A percentile compares a stretch with the other conserved stretches of the same genome.
Evolutionary conservation across 1,284 basidiomycete species (phyloP).

Genomic region (Meripilus lineatus): DNA sequence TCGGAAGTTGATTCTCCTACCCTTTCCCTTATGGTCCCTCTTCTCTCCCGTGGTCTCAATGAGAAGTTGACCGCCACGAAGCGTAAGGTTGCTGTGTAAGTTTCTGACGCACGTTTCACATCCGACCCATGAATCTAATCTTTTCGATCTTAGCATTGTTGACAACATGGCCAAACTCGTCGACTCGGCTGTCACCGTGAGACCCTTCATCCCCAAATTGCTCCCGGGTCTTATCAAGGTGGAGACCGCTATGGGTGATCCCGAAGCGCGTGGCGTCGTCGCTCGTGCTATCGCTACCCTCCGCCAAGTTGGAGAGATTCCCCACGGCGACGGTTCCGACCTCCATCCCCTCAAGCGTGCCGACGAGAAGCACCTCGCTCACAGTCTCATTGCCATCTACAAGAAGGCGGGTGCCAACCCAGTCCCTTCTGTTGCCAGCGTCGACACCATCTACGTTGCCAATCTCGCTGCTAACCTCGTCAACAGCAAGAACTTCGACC

Average conservation of each 20-base stretch:
- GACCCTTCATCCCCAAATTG: conserved; percentile 94
- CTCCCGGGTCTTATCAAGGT: conserved; percentile 95
- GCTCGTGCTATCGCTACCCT: conserved; percentile 89
- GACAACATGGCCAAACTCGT: conserved; percentile 99
- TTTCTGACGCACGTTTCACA: conserved; percentile 15
- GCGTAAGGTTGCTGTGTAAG: conserved; percentile 93
- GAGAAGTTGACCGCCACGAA: conserved; percentile 96
- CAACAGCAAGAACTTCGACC: conserved; percentile 90
- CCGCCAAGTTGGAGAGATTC: conserved; percentile 88
- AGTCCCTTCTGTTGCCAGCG: conserved; percentile 52
- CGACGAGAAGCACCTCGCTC: conserved; percentile 62
- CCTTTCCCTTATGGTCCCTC: conserved; percentile 98
- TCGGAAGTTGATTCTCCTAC: conserved; percentile 99
- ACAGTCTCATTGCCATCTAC: conserved; percentile 71
- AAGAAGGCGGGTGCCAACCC: conserved; percentile 70
- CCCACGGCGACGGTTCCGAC: conserved; percentile 80
- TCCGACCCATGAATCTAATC: conserved; percentile 8
- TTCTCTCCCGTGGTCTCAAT: conserved; percentile 91
- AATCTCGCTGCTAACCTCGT: conserved; percentile 81
- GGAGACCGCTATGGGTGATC: conserved; percentile 88
- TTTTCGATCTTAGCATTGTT: conserved; percentile 58
- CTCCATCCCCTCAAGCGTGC: conserved; percentile 79
- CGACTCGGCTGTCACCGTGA: conserved; percentile 91
- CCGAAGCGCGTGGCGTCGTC: conserved; percentile 90
- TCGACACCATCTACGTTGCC: conserved; percentile 69